Percentiles rank a stretch among this genome's conserved stretches.
phyloP scores from a whole-genome alignment of 164 flowering plant genomes.

The Sextonia rubra region DNA sequence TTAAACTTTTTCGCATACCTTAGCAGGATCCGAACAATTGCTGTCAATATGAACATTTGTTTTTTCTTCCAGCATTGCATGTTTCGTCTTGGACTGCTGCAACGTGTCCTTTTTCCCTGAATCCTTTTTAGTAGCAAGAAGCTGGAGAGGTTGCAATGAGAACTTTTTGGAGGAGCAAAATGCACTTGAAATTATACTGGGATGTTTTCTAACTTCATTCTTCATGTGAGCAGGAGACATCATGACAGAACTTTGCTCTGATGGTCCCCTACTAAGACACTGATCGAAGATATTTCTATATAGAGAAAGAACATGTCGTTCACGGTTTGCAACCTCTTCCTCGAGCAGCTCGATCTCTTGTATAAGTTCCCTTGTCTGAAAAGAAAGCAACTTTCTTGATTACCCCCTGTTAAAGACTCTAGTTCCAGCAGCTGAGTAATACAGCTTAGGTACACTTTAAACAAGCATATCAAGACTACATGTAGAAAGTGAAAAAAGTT shows the following conservation, averaged over 20 bases:
- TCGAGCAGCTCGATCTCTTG: conserved; percentile 82
- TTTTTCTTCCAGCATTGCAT: conserved; percentile 32
- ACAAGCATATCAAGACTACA: too few relatives aligned
- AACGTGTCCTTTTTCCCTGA: conserved; percentile 33
- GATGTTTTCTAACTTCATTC: conserved; percentile 56
- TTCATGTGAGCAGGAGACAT: conserved; percentile 65
- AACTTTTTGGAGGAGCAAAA: conserved; percentile 84
- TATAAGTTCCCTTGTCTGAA: conserved; percentile 72
- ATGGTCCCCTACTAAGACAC: conserved; percentile 50
- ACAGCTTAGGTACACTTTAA: too few relatives aligned
- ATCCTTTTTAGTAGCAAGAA: conserved; percentile 42
- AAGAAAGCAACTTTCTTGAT: background rate
- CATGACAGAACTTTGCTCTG: conserved; percentile 54
- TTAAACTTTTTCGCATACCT: conserved; percentile 32
- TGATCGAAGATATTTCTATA: conserved; percentile 73
- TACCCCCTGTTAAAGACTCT: too few relatives aligned
- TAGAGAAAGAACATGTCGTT: conserved; percentile 80
- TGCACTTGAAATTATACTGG: conserved; percentile 69
- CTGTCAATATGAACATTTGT: conserved; percentile 24
- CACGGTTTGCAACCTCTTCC: conserved; percentile 82
- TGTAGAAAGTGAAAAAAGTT: too few relatives aligned
- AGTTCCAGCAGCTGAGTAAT: too few relatives aligned
- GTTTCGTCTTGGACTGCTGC: conserved; percentile 32
- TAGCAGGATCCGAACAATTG: conserved; percentile 23
- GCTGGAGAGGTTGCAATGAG: conserved; percentile 53